Evolutionary conservation across 495 filamentous ascomycete genomes (phyloP).

Genomic region (Margaritispora aquatica): DNA sequence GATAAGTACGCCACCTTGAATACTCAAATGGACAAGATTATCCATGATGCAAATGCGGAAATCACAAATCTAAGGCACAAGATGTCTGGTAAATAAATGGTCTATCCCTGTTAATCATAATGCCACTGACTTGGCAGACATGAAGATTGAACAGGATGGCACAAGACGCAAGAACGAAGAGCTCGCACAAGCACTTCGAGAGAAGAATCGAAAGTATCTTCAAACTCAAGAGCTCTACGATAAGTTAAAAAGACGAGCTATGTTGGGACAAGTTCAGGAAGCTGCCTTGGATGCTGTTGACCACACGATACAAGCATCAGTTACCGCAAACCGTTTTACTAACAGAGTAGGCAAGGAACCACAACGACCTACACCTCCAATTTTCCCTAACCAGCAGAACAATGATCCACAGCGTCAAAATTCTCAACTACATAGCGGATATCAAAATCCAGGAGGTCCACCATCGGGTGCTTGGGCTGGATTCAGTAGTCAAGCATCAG

Average conservation of each 20-base stretch:
- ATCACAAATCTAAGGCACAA: conserved; percentile 63
- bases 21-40: conserved; percentile 70
- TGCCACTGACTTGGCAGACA: conserved; percentile 37
- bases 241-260: conserved; percentile 67
- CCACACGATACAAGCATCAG: conserved; percentile 39
- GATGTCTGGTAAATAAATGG: conserved; percentile 18
- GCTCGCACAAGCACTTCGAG: conserved; percentile 57
- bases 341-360: conserved; percentile 16
- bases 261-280: conserved; percentile 60
- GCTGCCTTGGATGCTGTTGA: conserved; percentile 65
- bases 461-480: conserved; percentile 7
- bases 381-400: conserved; percentile 6
- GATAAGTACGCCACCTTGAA: conserved; percentile 69
- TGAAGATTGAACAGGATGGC: conserved; percentile 59
- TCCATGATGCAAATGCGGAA: conserved; percentile 75
- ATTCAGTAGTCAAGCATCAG: conserved; percentile 15
- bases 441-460: neutral
- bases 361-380: conserved; percentile 9
- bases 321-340: conserved; percentile 9
- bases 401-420: neutral
- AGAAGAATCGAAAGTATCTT: conserved; percentile 69
- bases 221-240: conserved; percentile 83
- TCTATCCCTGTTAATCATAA: neutral
- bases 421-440: neutral
- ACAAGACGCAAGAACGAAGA: conserved; percentile 74